phyloP scores from a whole-genome alignment of 2,329 filamentous ascomycete genomes.

The Blastomyces percursus region DNA sequence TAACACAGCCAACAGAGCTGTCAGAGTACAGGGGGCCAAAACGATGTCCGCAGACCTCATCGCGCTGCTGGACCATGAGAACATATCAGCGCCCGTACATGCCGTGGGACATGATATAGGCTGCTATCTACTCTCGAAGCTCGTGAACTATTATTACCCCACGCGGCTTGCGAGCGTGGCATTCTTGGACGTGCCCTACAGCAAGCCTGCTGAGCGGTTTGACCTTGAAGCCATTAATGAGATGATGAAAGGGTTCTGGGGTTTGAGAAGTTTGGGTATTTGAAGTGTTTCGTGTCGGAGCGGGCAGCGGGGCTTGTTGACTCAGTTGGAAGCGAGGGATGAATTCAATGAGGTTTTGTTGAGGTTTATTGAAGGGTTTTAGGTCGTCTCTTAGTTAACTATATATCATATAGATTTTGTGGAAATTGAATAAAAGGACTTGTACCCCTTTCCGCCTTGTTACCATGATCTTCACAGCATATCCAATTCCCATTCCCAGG shows the following conservation, averaged over 20 bases:
- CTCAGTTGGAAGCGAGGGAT: conserved; percentile 19
- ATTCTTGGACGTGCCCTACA: conserved; percentile 18
- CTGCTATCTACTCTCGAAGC: conserved; percentile 18
- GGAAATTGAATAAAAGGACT: too few relatives aligned
- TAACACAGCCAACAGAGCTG: conserved; percentile 21
- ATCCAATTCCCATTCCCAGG: too few relatives aligned
- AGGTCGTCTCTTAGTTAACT: too few relatives aligned
- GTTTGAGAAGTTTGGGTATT: conserved; percentile 19
- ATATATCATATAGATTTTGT: background rate
- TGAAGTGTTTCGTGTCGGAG: conserved; percentile 16
- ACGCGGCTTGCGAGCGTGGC: conserved; percentile 13
- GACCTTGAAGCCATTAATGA: conserved; percentile 17
- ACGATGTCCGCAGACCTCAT: conserved; percentile 26
- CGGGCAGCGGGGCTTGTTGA: conserved; percentile 13
- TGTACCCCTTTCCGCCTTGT: background rate
- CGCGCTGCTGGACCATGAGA: conserved; percentile 24
- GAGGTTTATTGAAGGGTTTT: conserved; percentile 14
- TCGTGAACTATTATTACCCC: conserved; percentile 20
- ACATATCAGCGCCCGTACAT: conserved; percentile 13
- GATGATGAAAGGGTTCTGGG: conserved; percentile 16
- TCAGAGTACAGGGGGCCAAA: conserved; percentile 23
- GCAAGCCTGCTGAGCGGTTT: conserved; percentile 15
- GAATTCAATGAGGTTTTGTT: conserved; percentile 17
- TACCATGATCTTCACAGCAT: background rate
- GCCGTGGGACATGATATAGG: conserved; percentile 21